phyloP scores from a whole-genome alignment of 768 basidiomycete genomes.

The Suillus hirtellus region DNA sequence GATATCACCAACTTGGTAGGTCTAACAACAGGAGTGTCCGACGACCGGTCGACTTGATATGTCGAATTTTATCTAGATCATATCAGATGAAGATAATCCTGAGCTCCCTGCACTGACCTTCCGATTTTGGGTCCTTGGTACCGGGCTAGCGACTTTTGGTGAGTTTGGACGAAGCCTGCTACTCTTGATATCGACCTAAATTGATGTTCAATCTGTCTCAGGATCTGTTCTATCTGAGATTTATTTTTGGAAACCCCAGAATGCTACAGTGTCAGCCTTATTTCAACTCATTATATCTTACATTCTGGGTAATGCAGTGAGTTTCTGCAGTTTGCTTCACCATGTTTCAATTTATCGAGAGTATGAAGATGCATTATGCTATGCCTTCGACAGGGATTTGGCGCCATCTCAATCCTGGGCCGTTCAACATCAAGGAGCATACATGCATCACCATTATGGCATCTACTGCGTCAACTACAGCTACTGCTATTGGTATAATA shows the following conservation, averaged over 20 bases:
- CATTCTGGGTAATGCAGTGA: conserved; percentile 51
- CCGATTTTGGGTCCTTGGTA: conserved; percentile 47
- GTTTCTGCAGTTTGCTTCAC: conserved; percentile 31
- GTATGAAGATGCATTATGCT: conserved; percentile 17
- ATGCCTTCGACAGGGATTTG: conserved; percentile 30
- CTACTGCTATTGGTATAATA: conserved; percentile 59
- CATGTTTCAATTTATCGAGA: neutral
- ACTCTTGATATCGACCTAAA: conserved; percentile 25
- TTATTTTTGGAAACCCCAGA: conserved; percentile 44
- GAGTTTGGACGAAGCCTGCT: neutral
- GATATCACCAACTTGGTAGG: conserved; percentile 14
- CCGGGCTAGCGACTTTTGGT: conserved; percentile 49
- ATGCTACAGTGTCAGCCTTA: conserved; percentile 53
- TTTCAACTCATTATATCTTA: conserved; percentile 60
- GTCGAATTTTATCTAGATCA: conserved; percentile 34
- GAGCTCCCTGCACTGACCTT: conserved; percentile 49
- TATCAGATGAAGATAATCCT: conserved; percentile 52
- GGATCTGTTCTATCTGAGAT: conserved; percentile 36
- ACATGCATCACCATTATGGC: conserved; percentile 63
- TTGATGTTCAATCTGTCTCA: conserved; percentile 21
- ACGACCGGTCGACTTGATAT: neutral
- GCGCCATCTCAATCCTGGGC: conserved; percentile 62
- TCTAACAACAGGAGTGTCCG: neutral
- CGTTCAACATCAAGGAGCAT: conserved; percentile 66
- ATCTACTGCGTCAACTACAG: conserved; percentile 58